A percentile compares a stretch with the other conserved stretches of the same genome.
Conservation (phyloP, 2,329 filamentous ascomycete genomes). For the Ophiobolus disseminans region DNA sequence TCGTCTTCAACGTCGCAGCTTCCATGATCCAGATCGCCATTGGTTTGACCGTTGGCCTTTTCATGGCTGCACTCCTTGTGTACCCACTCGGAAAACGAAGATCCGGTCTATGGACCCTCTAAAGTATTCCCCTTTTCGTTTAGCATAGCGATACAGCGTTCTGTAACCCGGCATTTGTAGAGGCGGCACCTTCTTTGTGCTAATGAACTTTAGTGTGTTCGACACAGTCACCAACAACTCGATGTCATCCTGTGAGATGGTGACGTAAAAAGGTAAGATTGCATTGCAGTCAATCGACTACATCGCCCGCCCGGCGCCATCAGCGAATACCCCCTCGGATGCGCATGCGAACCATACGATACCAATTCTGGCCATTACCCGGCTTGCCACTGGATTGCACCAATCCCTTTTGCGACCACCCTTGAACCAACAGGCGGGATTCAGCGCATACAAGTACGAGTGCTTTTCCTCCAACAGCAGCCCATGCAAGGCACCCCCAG, state of each 20-base stretch:
- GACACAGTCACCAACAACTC: conserved; percentile 15
- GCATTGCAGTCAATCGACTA: too few species aligned
- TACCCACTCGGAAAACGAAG: conserved; percentile 59
- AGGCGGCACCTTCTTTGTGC: conserved; percentile 13
- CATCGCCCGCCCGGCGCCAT: too few species aligned
- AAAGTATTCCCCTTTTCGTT: conserved; percentile 28
- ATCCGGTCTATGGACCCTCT: conserved; percentile 46
- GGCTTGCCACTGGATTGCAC: too few species aligned
- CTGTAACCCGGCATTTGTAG: conserved; percentile 15
- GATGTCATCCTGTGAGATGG: background rate
- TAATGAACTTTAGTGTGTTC: conserved; percentile 30
- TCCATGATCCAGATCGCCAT: conserved; percentile 60
- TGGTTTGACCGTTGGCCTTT: conserved; percentile 59
- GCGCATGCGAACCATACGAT: background rate
- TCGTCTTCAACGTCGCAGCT: conserved; percentile 54
- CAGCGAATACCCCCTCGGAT: background rate
- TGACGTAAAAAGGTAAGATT: conserved; percentile 25
- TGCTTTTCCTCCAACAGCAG: too few species aligned
- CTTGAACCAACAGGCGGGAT: too few species aligned
- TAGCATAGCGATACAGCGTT: conserved; percentile 28
- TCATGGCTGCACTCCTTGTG: conserved; percentile 56
- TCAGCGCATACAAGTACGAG: too few species aligned
- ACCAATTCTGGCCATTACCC: too few species aligned
- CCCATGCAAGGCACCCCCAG: too few species aligned
- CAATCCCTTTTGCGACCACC: too few species aligned